Evolutionary conservation across 2,329 filamentous ascomycete genomes (phyloP), one percentile per base, ranked within the genome.

Genomic region (Blastomyces emzantsi): DNA sequence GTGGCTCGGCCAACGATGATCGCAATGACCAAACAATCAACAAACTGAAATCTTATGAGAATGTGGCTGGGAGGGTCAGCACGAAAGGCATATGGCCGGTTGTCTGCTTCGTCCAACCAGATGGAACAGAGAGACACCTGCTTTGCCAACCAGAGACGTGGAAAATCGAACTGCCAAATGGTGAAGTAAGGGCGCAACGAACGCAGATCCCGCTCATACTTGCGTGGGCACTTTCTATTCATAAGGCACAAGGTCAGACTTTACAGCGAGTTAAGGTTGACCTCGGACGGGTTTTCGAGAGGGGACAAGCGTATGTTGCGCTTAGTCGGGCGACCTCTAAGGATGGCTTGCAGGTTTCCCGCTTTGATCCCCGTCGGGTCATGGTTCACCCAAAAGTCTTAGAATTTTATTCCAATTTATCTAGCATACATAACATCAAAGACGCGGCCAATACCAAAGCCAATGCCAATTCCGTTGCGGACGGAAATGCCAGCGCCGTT

Each of bases 221-320:
- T 39, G 94, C 94, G 0, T 99, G 94, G 94, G 94, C 94, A 1
- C 79, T 99, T 25, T 96, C 92, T 0, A 99, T 99, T 65, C 94
- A 99, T 80, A 99, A 99, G 77, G 94, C 94, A 0, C 93, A 97
- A 74, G 93, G 93, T 1, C 93, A 97, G 75, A 97, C 93, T 43
- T 79, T 97, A 33, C 92, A 96, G 72, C 84, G 93, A 60, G 94
- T 99, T 65, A 96, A 96, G 72, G 94, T 99, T 33, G 92, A 99
- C 73, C 81, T 99, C 0, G 90, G 91, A 39, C 89, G 86, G 66
- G 90, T 96, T 0, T 99, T 99, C 70, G 94, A 99, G 74, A 97
- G 96, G 75, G 94, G 94, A 0, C 94, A 99, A 75, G 94, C 94
- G 6, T 99, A 99, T 72, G 94, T 99, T 61, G 94, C 94, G 61